These are phyloP conservation scores for Capsicum rhomboideum DNA, from an alignment of 257 asterid species.

Conservation along the genomic window DNA sequence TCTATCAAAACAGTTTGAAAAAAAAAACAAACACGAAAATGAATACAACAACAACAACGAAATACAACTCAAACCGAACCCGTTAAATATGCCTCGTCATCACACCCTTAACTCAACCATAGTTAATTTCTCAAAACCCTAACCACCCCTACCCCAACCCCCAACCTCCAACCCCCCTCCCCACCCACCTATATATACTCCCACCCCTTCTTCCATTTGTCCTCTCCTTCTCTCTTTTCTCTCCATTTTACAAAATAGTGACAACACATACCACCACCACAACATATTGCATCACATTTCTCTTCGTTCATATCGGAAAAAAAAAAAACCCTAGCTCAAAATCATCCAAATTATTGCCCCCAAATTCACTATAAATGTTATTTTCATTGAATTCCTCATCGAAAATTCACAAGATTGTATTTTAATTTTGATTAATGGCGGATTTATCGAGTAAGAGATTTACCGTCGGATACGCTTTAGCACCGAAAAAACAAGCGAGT, in stretches of 20 bases:
- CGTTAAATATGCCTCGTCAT: background rate
- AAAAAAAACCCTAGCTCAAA: background rate
- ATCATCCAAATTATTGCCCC: background rate
- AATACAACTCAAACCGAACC: too few species aligned
- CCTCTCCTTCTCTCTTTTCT: background rate
- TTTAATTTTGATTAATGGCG: too few species aligned
- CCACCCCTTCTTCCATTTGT: background rate
- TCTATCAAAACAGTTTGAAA: too few species aligned
- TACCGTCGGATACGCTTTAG: constrained; percentile 68
- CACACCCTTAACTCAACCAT: background rate
- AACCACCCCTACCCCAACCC: background rate
- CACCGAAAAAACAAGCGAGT: constrained; percentile 66
- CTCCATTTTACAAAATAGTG: background rate
- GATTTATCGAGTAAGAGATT: constrained; percentile 37
- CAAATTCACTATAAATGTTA: background rate
- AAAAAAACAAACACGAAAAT: too few species aligned
- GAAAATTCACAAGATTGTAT: too few species aligned
- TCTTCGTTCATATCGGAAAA: background rate
- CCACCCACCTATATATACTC: background rate
- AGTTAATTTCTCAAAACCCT: background rate
- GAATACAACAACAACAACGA: background rate
- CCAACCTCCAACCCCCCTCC: background rate
- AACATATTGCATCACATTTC: background rate
- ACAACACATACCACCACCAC: background rate
- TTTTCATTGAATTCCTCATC: background rate